Percentiles rank a stretch among this genome's conserved stretches.
Conservation (phyloP, 139 green algal species). For the Astrephomene gubernaculifera region DNA sequence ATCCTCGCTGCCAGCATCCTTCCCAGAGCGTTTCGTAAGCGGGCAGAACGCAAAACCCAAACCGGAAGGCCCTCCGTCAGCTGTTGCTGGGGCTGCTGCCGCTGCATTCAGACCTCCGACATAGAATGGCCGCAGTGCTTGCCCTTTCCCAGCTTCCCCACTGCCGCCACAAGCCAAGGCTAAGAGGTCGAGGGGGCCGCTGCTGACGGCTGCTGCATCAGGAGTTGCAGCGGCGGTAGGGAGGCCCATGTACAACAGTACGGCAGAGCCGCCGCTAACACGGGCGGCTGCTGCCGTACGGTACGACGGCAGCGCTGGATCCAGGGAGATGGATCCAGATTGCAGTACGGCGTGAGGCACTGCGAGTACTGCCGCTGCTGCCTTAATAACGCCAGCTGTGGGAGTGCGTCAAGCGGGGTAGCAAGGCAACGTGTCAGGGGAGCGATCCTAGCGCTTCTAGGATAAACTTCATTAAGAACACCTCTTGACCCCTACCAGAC, state of each 20-base stretch:
- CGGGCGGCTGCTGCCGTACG: background rate
- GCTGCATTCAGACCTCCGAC: background rate
- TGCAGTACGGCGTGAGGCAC: constrained; percentile 22
- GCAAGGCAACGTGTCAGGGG: too few species aligned
- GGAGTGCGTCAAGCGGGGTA: too few species aligned
- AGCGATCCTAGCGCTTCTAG: too few species aligned
- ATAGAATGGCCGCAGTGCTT: constrained; percentile 21
- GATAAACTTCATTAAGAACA: too few species aligned
- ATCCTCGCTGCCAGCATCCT: background rate
- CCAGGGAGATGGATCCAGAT: constrained; percentile 4
- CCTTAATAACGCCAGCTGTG: constrained; percentile 5
- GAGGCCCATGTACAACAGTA: background rate
- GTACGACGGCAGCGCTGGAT: background rate
- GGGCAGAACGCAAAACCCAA: constrained; percentile 18
- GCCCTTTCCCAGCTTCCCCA: too few species aligned
- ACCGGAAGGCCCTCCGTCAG: background rate
- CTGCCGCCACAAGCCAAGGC: background rate
- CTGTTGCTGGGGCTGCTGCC: background rate
- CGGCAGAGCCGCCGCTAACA: background rate
- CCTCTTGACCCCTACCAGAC: too few species aligned
- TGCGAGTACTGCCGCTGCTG: constrained; percentile 5
- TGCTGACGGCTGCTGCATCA: too few species aligned
- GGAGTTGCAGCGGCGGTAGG: background rate
- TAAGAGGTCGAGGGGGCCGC: background rate
- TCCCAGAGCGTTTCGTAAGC: background rate